Evolutionary conservation across 352 stramenopile species (phyloP).

Genomic region (Pythium dissimile): DNA sequence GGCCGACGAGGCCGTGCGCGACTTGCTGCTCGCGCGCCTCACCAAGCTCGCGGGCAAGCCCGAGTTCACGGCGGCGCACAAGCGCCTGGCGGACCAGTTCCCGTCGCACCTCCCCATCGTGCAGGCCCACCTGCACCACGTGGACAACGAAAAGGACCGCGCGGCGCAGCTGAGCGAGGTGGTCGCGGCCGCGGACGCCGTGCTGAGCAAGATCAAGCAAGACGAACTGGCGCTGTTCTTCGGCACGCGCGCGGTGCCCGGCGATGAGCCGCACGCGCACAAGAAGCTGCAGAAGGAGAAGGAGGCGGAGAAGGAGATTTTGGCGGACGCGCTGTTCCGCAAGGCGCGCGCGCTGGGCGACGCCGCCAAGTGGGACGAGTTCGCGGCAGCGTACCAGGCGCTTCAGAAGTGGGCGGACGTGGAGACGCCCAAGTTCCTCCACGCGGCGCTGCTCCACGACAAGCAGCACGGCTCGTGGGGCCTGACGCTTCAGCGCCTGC

Average conservation of each 20-base stretch:
- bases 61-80: conserved; percentile 50
- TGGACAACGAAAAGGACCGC: conserved; percentile 56
- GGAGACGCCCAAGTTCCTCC: conserved; percentile 45
- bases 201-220: conserved; percentile 58
- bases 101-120: conserved; percentile 54
- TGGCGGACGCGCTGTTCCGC: conserved; percentile 62
- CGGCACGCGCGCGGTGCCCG: conserved; percentile 52
- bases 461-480: conserved; percentile 40
- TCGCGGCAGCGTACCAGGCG: conserved; percentile 38
- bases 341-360: conserved; percentile 74
- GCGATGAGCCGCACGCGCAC: conserved; percentile 40
- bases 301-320: conserved; percentile 61
- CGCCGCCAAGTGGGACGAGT: conserved; percentile 46
- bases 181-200: conserved; percentile 46
- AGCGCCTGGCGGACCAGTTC: conserved; percentile 49
- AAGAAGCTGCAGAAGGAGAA: conserved; percentile 81
- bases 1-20: conserved; percentile 68
- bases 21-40: conserved; percentile 61
- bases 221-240: conserved; percentile 74
- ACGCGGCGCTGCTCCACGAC: conserved; percentile 62
- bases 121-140: conserved; percentile 71
- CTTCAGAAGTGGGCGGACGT: conserved; percentile 82
- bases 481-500: conserved; percentile 63
- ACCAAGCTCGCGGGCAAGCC: conserved; percentile 69
- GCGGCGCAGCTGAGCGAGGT: conserved; percentile 43